A percentile compares a stretch with the other conserved stretches of the same genome.
phyloP scores from a whole-genome alignment of 176 grass and related monocot species.

The Melocanna baccifera region DNA sequence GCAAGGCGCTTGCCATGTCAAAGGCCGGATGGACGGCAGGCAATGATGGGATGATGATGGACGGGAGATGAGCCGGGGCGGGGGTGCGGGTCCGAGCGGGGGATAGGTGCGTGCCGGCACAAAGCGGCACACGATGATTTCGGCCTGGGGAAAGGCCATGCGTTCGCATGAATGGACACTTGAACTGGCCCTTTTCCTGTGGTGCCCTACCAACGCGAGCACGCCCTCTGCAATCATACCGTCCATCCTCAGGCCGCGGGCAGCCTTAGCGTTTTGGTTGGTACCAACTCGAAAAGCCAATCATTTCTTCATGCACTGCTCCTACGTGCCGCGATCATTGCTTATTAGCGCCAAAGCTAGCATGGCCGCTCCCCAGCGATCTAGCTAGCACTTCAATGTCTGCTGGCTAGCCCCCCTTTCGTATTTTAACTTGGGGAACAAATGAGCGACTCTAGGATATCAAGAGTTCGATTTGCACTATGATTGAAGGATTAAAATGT shows the following conservation, averaged over 20 bases:
- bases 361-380: background rate
- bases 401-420: background rate
- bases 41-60: conserved; percentile 68
- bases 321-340: conserved; percentile 61
- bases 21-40: conserved; percentile 15
- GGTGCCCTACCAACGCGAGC: conserved; percentile 11
- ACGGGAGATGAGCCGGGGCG: conserved; percentile 22
- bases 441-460: background rate
- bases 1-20: background rate
- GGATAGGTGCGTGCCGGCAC: conserved; percentile 42
- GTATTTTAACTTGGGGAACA: background rate
- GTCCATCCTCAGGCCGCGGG: conserved; percentile 28
- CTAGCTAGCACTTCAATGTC: background rate
- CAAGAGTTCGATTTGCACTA: background rate
- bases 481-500: background rate
- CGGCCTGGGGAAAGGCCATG: conserved; percentile 33
- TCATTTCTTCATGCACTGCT: conserved; percentile 62
- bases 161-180: conserved; percentile 46
- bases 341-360: background rate
- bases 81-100: background rate
- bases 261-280: conserved; percentile 28
- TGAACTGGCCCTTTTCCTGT: conserved; percentile 18
- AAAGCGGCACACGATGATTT: conserved; percentile 59
- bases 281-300: conserved; percentile 52
- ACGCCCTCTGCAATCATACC: conserved; percentile 43